Conservation (phyloP, 2,329 filamentous ascomycete species). For the Lasiodiplodia gonubiensis region DNA sequence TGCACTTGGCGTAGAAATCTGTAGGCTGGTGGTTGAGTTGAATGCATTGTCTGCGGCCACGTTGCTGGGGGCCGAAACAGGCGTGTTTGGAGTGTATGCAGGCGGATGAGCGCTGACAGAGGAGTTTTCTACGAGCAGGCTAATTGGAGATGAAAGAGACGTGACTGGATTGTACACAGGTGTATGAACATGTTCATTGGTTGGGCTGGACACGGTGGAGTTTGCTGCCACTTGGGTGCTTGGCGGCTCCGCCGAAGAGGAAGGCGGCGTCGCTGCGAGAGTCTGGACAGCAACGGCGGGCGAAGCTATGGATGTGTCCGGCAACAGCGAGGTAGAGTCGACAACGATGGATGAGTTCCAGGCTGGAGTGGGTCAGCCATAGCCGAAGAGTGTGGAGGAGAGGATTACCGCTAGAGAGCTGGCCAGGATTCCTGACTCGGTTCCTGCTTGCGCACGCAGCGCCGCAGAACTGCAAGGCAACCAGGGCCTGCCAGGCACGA, state of each 20-base stretch:
- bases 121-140: not conserved
- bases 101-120: not conserved
- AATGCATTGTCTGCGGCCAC: too few species aligned
- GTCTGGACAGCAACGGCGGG: not conserved
- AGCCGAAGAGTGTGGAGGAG: not conserved
- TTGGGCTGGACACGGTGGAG: not conserved
- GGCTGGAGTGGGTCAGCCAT: not conserved
- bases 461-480: conserved; percentile 2
- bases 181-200: not conserved
- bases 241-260: not conserved
- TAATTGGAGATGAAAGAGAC: not conserved
- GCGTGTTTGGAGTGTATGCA: not conserved
- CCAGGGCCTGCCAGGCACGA: not conserved
- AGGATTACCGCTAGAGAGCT: conserved; percentile 9
- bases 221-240: not conserved
- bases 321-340: not conserved
- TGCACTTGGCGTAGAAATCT: not conserved
- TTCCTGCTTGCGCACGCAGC: conserved; percentile 11
- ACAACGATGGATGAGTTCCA: conserved; percentile 22
- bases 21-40: not conserved
- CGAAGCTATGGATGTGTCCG: not conserved
- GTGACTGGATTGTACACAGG: not conserved
- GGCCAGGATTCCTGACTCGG: conserved; percentile 10
- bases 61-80: not conserved
- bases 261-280: not conserved